Evolutionary conservation across 2,329 filamentous ascomycete species (phyloP).

Genomic region (Calonectria pseudoreteaudii): DNA sequence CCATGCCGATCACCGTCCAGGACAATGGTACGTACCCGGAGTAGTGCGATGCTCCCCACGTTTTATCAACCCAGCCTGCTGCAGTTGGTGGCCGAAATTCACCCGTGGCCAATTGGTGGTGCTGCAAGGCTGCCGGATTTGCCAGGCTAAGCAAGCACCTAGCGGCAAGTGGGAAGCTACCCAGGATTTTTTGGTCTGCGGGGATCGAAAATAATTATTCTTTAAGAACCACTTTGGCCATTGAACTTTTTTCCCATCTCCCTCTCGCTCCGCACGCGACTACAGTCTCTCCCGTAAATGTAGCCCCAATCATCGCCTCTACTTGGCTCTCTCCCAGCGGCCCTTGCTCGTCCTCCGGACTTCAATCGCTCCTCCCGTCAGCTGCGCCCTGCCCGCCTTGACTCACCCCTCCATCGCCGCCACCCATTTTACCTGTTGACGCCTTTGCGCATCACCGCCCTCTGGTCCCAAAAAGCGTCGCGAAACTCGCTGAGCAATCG

Average conservation of each 20-base stretch:
- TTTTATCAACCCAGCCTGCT: slow-evolving; percentile 11
- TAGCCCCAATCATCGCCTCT: slow-evolving; percentile 34
- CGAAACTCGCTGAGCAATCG: background rate
- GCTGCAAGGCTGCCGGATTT: slow-evolving; percentile 14
- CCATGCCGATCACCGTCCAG: slow-evolving; percentile 11
- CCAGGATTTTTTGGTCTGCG: slow-evolving; percentile 33
- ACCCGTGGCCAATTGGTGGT: slow-evolving; percentile 17
- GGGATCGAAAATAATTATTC: slow-evolving; percentile 44
- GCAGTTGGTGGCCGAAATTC: slow-evolving; percentile 14
- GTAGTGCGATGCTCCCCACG: slow-evolving; percentile 16
- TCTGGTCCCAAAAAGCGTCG: background rate
- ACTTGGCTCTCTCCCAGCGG: slow-evolving; percentile 2
- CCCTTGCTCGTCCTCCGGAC: slow-evolving; percentile 11
- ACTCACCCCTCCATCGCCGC: slow-evolving; percentile 32
- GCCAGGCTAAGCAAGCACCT: slow-evolving; percentile 19
- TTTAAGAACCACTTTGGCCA: slow-evolving; percentile 21
- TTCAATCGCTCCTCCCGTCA: slow-evolving; percentile 9
- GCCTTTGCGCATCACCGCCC: slow-evolving; percentile 11
- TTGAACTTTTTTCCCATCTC: slow-evolving; percentile 22
- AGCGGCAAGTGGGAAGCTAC: slow-evolving; percentile 17
- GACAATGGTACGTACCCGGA: slow-evolving; percentile 12
- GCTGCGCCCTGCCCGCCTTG: slow-evolving; percentile 23
- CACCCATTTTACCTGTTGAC: background rate
- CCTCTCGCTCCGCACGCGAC: slow-evolving; percentile 10
- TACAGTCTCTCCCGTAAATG: slow-evolving; percentile 38